phyloP scores from a whole-genome alignment of 495 filamentous ascomycete species.

The Penicillium robsamsonii region DNA sequence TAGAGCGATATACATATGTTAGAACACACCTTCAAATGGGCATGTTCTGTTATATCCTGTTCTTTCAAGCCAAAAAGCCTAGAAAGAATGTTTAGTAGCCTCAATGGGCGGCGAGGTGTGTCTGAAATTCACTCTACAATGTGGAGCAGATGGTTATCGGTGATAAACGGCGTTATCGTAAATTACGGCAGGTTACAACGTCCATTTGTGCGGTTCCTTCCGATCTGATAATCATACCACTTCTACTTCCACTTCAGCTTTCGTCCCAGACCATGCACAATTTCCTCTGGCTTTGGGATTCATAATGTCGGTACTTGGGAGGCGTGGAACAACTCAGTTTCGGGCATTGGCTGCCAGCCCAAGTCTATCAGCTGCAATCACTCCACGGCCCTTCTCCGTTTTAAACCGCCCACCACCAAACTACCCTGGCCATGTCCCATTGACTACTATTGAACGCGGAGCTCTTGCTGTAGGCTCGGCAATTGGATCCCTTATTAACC shows the following conservation, averaged over 20 bases:
- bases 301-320: slow-evolving; percentile 37
- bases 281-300: slow-evolving; percentile 1
- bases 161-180: slow-evolving; percentile 26
- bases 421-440: slow-evolving; percentile 90
- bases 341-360: slow-evolving; percentile 18
- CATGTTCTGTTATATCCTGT: neutral
- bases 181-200: slow-evolving; percentile 24
- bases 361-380: slow-evolving; percentile 10
- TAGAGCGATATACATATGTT: neutral
- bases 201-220: slow-evolving; percentile 22
- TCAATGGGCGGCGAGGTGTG: slow-evolving; percentile 7
- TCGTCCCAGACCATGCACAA: neutral
- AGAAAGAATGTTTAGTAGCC: neutral
- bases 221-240: slow-evolving; percentile 32
- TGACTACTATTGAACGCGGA: slow-evolving; percentile 71
- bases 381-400: slow-evolving; percentile 61
- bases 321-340: slow-evolving; percentile 22
- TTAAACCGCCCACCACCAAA: slow-evolving; percentile 69
- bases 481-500: slow-evolving; percentile 73
- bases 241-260: slow-evolving; percentile 15
- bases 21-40: neutral
- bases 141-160: slow-evolving; percentile 22
- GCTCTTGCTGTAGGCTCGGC: slow-evolving; percentile 82
- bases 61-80: neutral
- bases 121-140: slow-evolving; percentile 10